Base-by-base conservation (phyloP, 1,139 yeast genomes). In the Candida smagusa region DNA sequence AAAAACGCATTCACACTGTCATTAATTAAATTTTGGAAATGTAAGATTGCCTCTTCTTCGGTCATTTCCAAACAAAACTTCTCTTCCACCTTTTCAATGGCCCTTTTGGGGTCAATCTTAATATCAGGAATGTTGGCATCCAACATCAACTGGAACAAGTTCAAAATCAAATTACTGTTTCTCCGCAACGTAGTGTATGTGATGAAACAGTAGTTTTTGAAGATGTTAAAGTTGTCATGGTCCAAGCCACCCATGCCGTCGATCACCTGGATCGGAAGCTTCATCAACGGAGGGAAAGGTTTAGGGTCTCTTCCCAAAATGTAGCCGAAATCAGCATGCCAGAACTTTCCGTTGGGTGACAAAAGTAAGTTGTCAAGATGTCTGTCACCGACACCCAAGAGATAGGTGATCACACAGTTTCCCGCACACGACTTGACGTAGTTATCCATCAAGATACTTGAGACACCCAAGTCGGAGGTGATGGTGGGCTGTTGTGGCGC, bases 251-350 rank as follows among this genome's bases (percentile, higher is more conserved):
- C 98, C 92, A 94, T 92, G 0, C 97, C 98, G 47, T 92, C 98
- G 32, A 94, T 86, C 16, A 94, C 86, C 60, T 94, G 98, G 34
- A 94, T 92, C 0, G 98, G 98, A 28, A 94, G 68, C 56, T 94
- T 94, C 97, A 94, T 92, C 63, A 92, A 72, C 1, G 98, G 99
- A 7, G 99, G 97, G 62, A 94, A 94, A 7, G 97, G 97, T 56
- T 94, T 94, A 2, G 98, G 99, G 56, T 94, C 98, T 38, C 92
- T 81, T 1, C 99, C 98, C 37, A 94, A 65, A 35, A 94, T 90
- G 56, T 92, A 94, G 0, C 99, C 99, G 61, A 88, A 94, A 62
- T 94, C 99, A 2, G 96, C 97, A 61, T 89, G 97, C 79, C 94
- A 88, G 55, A 89, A 89, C 54, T 83, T 88, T 2, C 87, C 96